Conservation (phyloP, 139 green algal genomes). For the Eudorina sp. region DNA sequence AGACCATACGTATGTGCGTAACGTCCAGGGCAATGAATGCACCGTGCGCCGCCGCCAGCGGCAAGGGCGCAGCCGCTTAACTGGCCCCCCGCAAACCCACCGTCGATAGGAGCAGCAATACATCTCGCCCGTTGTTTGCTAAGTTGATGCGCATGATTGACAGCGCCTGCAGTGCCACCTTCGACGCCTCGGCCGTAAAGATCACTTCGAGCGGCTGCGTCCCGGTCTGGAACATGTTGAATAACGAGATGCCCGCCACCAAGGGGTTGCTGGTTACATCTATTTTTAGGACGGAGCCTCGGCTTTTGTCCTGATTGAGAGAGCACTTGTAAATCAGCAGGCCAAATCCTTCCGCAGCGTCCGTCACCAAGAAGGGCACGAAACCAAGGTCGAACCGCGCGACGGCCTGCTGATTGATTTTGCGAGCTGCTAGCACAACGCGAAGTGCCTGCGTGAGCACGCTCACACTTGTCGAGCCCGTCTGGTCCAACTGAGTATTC, state of each 20-base stretch:
- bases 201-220: slow-evolving; percentile 45
- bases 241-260: slow-evolving; percentile 45
- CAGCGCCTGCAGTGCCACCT: slow-evolving; percentile 57
- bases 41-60: too few species aligned
- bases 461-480: slow-evolving; percentile 5
- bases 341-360: slow-evolving; percentile 26
- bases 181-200: slow-evolving; percentile 37
- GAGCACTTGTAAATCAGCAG: slow-evolving; percentile 55
- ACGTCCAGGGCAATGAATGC: too few species aligned
- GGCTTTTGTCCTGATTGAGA: slow-evolving; percentile 4
- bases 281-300: slow-evolving; percentile 37
- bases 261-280: slow-evolving; percentile 44
- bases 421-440: slow-evolving; percentile 48
- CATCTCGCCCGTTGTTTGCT: slow-evolving; percentile 40
- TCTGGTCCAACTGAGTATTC: slow-evolving; percentile 28
- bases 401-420: slow-evolving; percentile 45
- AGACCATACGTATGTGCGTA: too few species aligned
- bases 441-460: slow-evolving; percentile 43
- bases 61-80: too few species aligned
- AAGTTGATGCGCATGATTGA: slow-evolving; percentile 53
- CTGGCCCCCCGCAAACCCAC: too few species aligned
- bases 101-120: slow-evolving; percentile 49
- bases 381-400: slow-evolving; percentile 44
- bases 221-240: slow-evolving; percentile 26
- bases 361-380: slow-evolving; percentile 30